Conservation (phyloP, 495 filamentous ascomycete species). For the Talaromyces adpressus region DNA sequence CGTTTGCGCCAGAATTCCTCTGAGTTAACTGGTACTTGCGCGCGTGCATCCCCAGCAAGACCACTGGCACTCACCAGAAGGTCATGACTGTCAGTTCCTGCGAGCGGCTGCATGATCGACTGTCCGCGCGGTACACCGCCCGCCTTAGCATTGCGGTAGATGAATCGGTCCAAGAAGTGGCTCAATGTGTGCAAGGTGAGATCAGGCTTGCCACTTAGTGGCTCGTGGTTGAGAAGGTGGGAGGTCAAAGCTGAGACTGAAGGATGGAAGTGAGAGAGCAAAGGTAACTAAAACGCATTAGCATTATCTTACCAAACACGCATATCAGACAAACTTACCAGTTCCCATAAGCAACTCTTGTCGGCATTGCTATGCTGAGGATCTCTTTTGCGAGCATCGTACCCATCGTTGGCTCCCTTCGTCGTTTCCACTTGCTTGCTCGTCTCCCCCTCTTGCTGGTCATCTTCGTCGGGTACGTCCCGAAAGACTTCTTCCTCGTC, state of each 20-base stretch:
- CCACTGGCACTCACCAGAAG: constrained; percentile 56
- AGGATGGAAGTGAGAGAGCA: constrained; percentile 81
- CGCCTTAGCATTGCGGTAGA: constrained; percentile 84
- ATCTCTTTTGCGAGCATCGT: constrained; percentile 86
- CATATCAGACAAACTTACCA: constrained; percentile 41
- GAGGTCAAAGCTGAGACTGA: constrained; percentile 84
- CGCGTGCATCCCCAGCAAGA: constrained; percentile 35
- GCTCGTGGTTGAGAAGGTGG: constrained; percentile 55
- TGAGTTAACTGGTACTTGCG: constrained; percentile 60
- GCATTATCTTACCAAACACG: neutral
- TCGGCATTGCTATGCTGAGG: constrained; percentile 89
- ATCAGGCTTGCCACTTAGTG: constrained; percentile 80
- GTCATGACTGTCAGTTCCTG: constrained; percentile 53
- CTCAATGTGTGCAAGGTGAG: constrained; percentile 79
- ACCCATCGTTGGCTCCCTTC: constrained; percentile 32
- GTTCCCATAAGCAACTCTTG: constrained; percentile 85
- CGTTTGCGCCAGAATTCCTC: constrained; percentile 90
- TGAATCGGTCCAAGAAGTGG: constrained; percentile 94
- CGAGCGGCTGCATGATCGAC: constrained; percentile 94
- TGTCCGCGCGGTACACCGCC: constrained; percentile 53
- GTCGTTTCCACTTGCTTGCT: constrained; percentile 17
- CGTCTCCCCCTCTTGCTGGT: constrained; percentile 14
- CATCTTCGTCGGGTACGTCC: constrained; percentile 56
- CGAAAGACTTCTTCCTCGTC: constrained; percentile 67
- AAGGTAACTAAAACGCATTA: constrained; percentile 48